A percentile compares a stretch with the other conserved stretches of the same genome.
Evolutionary conservation across 2,329 filamentous ascomycete genomes (phyloP).

Genomic region (Cordyceps javanica): DNA sequence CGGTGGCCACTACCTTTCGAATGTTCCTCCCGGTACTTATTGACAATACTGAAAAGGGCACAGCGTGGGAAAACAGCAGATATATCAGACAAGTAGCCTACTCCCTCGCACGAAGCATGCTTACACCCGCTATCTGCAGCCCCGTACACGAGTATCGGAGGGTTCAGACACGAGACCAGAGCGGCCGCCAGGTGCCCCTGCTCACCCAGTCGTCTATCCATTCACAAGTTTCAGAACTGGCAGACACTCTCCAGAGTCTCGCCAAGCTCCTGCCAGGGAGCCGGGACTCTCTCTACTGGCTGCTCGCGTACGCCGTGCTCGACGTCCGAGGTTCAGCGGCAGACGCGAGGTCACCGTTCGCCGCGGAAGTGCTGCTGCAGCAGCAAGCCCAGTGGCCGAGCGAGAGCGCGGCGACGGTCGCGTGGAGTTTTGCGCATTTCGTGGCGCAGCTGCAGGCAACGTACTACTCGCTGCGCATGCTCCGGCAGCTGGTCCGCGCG

Average conservation of each 20-base stretch:
- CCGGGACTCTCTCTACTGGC: constrained; percentile 18
- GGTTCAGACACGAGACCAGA: constrained; percentile 24
- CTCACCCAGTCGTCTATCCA: constrained; percentile 12
- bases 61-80: constrained; percentile 50
- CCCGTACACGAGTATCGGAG: constrained; percentile 32
- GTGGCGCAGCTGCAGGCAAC: constrained; percentile 52
- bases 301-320: constrained; percentile 22
- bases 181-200: constrained; percentile 21
- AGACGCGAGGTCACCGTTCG: constrained; percentile 23
- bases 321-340: constrained; percentile 24
- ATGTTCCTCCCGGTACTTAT: constrained; percentile 62
- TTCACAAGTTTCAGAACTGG: constrained; percentile 17
- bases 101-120: constrained; percentile 33
- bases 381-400: constrained; percentile 13
- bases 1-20: constrained; percentile 22
- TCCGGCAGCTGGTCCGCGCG: constrained; percentile 32
- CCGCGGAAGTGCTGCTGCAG: constrained; percentile 21
- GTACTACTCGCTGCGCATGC: constrained; percentile 33
- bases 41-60: constrained; percentile 48
- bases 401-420: constrained; percentile 12
- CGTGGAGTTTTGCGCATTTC: constrained; percentile 57
- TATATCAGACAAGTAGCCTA: constrained; percentile 49
- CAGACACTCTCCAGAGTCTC: constrained; percentile 15
- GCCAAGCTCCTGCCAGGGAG: background rate
- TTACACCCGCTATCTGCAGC: constrained; percentile 15